A percentile compares a stretch with the other conserved stretches of the same genome.
These are phyloP conservation scores for Nitzschia sp. DNA, from an alignment of 108 stramenopile genomes.

Conservation along the genomic window DNA sequence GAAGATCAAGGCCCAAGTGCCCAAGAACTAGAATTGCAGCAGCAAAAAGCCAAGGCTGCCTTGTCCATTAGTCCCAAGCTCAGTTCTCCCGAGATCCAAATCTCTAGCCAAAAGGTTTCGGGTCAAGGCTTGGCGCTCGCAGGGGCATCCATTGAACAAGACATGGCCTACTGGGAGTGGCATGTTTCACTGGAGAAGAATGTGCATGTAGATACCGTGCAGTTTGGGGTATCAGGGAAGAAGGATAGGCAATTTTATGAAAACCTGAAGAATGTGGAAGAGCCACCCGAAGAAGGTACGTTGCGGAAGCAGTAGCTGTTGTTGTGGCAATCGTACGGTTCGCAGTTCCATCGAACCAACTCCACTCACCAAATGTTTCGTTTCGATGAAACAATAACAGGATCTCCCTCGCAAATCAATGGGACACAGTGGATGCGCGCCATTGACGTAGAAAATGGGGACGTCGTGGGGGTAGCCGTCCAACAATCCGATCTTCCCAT, in stretches of 20 bases:
- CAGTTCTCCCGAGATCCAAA: constrained; percentile 57
- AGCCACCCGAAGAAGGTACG: constrained; percentile 43
- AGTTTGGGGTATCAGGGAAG: constrained; percentile 77
- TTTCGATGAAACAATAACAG: constrained; percentile 7
- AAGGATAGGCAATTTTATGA: constrained; percentile 70
- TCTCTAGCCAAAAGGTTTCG: constrained; percentile 39
- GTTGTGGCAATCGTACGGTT: neutral
- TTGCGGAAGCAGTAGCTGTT: neutral
- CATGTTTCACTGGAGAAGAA: constrained; percentile 35
- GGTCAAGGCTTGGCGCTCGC: constrained; percentile 70
- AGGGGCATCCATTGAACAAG: constrained; percentile 72
- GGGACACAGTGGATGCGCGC: constrained; percentile 69
- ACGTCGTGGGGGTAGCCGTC: constrained; percentile 76
- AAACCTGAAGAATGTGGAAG: constrained; percentile 37
- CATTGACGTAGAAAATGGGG: constrained; percentile 61
- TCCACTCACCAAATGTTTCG: neutral
- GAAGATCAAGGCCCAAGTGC: neutral
- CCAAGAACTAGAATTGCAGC: constrained; percentile 27
- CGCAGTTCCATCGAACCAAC: neutral
- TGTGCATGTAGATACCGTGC: constrained; percentile 42
- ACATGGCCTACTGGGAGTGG: constrained; percentile 89
- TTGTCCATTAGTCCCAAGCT: constrained; percentile 45
- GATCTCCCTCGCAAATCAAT: constrained; percentile 35
- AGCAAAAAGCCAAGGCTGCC: constrained; percentile 17
- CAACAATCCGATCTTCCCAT: constrained; percentile 84